Evolutionary conservation across 2,329 filamentous ascomycete species (phyloP).

Genomic region (Cladophialophora psammophila): DNA sequence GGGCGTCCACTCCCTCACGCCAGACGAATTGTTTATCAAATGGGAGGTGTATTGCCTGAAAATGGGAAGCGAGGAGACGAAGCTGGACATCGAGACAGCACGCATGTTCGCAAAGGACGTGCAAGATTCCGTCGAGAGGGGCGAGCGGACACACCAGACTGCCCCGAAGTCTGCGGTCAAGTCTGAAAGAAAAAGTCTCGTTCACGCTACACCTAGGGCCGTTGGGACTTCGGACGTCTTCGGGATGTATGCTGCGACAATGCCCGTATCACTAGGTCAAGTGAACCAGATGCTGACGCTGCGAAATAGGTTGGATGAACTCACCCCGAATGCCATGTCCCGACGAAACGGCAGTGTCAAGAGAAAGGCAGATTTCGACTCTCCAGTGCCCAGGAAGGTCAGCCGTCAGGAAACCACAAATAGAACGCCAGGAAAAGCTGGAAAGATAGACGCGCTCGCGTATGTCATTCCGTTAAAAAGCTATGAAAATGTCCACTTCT

Average conservation of each 20-base stretch:
- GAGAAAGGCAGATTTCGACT: conserved; percentile 60
- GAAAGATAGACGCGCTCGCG: conserved; percentile 24
- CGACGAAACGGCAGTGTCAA: conserved; percentile 57
- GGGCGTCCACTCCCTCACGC: conserved; percentile 78
- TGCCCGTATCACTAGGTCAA: not conserved
- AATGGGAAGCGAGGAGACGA: conserved; percentile 82
- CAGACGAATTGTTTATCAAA: conserved; percentile 94
- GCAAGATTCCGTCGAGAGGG: conserved; percentile 82
- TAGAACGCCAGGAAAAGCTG: conserved; percentile 25
- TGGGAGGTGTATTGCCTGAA: conserved; percentile 99
- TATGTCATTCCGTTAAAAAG: conserved; percentile 12
- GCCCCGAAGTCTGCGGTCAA: conserved; percentile 63
- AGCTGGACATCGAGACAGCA: conserved; percentile 72
- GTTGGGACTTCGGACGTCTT: conserved; percentile 73
- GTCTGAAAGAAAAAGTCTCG: conserved; percentile 68
- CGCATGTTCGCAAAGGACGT: conserved; percentile 85
- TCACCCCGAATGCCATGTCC: conserved; percentile 69
- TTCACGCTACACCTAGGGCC: conserved; percentile 66
- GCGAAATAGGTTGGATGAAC: conserved; percentile 65
- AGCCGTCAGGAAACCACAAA: conserved; percentile 52
- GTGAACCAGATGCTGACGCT: conserved; percentile 25
- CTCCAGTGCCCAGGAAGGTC: conserved; percentile 52
- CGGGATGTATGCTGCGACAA: conserved; percentile 68
- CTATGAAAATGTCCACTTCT: not conserved
- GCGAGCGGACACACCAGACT: conserved; percentile 68